Conservation (phyloP, 768 basidiomycete genomes). For the Leccinum longicurvipes region DNA sequence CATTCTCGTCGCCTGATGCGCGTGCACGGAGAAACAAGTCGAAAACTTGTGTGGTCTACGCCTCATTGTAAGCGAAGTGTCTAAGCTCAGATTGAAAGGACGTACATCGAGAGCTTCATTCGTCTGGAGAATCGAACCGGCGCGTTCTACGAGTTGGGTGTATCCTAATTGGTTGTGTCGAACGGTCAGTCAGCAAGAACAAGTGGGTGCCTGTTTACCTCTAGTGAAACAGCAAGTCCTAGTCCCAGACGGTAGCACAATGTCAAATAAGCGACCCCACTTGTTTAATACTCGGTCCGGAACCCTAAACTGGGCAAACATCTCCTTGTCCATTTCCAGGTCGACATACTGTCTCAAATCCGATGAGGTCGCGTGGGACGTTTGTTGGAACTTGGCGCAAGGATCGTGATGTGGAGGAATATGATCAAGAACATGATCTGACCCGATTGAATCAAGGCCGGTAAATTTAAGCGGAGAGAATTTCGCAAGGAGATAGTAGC, state of each 20-base stretch:
- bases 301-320: conserved; percentile 35
- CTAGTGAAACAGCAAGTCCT: conserved; percentile 81
- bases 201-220: conserved; percentile 37
- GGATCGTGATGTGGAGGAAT: conserved; percentile 50
- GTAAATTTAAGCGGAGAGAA: conserved; percentile 39
- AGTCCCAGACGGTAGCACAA: conserved; percentile 58
- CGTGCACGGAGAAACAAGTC: conserved; percentile 50
- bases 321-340: conserved; percentile 7
- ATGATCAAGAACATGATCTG: conserved; percentile 41
- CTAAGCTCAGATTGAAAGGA: neutral
- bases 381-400: neutral
- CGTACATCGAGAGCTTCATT: conserved; percentile 64
- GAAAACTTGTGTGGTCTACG: conserved; percentile 60
- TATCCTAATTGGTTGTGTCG: conserved; percentile 49
- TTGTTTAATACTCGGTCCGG: conserved; percentile 63
- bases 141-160: conserved; percentile 70
- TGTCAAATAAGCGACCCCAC: conserved; percentile 81
- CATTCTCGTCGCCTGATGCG: conserved; percentile 35
- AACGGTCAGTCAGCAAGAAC: neutral
- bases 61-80: neutral
- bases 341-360: conserved; percentile 15
- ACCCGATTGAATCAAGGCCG: conserved; percentile 12
- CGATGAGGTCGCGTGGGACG: neutral
- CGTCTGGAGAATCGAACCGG: conserved; percentile 75
- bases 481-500: conserved; percentile 78